Conservation (phyloP, 108 stramenopile genomes). For the Pseudonitzschia delicatissima region DNA sequence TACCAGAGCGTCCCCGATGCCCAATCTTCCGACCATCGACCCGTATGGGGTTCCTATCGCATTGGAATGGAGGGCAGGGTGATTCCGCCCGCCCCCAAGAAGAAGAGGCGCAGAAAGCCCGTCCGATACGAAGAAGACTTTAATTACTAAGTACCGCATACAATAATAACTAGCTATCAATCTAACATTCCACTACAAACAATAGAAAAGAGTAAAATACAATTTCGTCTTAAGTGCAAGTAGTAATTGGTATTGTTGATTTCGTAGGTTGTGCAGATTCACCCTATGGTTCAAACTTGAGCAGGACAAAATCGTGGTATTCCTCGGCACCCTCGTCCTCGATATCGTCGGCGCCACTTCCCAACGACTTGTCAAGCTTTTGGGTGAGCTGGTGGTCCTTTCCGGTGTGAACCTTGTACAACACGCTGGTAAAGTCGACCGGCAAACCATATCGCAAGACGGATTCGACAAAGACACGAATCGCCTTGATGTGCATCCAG, state of each 20-base stretch:
- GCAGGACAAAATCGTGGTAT: conserved; percentile 87
- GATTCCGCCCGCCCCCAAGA: conserved; percentile 16
- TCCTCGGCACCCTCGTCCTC: conserved; percentile 68
- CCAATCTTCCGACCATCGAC: conserved; percentile 80
- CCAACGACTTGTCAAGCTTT: conserved; percentile 78
- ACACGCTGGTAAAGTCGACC: conserved; percentile 89
- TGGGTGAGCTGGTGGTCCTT: conserved; percentile 64
- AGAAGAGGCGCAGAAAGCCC: neutral
- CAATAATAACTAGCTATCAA: too few relatives aligned
- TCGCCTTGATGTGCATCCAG: conserved; percentile 98
- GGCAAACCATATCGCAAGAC: conserved; percentile 96
- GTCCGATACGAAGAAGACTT: too few relatives aligned
- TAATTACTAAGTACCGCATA: too few relatives aligned
- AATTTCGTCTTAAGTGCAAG: too few relatives aligned
- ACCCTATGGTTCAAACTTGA: conserved; percentile 87
- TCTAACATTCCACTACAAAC: too few relatives aligned
- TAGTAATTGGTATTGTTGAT: too few relatives aligned
- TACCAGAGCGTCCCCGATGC: conserved; percentile 57
- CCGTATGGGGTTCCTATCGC: conserved; percentile 72
- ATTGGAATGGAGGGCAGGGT: conserved; percentile 39
- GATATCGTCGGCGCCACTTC: conserved; percentile 48
- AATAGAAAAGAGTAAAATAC: too few relatives aligned
- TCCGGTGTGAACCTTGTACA: conserved; percentile 79
- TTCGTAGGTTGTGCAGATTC: too few relatives aligned
- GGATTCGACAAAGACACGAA: conserved; percentile 95